Percentiles rank a stretch among this genome's conserved stretches.
phyloP scores from a whole-genome alignment of 805 yeast genomes.

The Debaryomyces hansenii region DNA sequence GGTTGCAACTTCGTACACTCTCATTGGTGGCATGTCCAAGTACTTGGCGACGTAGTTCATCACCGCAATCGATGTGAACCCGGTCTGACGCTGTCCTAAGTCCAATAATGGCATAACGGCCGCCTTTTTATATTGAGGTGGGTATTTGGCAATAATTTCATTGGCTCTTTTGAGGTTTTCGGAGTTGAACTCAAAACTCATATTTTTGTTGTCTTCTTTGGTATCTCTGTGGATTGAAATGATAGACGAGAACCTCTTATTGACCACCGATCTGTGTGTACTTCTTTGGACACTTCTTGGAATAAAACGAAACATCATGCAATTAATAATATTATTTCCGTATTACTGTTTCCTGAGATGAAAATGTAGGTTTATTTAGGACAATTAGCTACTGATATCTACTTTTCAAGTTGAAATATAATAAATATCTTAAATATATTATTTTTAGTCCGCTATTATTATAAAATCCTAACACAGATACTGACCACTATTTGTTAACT shows the following conservation, averaged over 20 bases:
- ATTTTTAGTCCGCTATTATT: not conserved
- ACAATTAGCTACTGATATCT: not conserved
- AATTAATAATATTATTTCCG: not conserved
- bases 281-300: constrained; percentile 3
- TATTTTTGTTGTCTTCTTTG: constrained; percentile 60
- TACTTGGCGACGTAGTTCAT: constrained; percentile 88
- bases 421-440: not conserved
- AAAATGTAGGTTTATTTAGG: not conserved
- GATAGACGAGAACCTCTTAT: constrained; percentile 37
- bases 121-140: constrained; percentile 81
- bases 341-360: not conserved
- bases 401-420: not conserved
- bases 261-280: constrained; percentile 2
- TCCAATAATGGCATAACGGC: constrained; percentile 88
- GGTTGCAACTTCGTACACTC: constrained; percentile 90
- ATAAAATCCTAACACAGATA: not conserved
- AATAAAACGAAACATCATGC: constrained; percentile 6
- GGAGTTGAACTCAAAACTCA: constrained; percentile 70
- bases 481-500: not conserved
- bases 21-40: constrained; percentile 89
- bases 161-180: constrained; percentile 70
- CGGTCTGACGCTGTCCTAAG: constrained; percentile 83
- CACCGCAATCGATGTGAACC: constrained; percentile 81
- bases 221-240: constrained; percentile 73
- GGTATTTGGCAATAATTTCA: constrained; percentile 74